These are phyloP conservation scores for Persicaria tinctoria DNA, from an alignment of 148 eudicot species.

Conservation along the genomic window DNA sequence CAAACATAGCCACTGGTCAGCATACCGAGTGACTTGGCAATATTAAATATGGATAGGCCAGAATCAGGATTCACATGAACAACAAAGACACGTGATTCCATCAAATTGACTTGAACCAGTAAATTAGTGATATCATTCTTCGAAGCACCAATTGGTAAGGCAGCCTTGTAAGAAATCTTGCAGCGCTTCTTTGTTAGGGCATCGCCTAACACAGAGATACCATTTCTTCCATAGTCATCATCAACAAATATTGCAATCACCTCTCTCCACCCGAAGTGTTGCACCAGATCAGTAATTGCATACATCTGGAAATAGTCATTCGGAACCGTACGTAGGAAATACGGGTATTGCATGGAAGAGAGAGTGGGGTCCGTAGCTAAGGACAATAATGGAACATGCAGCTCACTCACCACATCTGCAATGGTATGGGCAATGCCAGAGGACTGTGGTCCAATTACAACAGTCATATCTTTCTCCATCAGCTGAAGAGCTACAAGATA, in stretches of 20 bases:
- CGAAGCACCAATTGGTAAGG: slow-evolving; percentile 17
- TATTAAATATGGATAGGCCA: slow-evolving; percentile 16
- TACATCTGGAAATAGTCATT: slow-evolving; percentile 43
- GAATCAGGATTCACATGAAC: slow-evolving; percentile 36
- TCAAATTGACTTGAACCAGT: slow-evolving; percentile 19
- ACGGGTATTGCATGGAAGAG: slow-evolving; percentile 45
- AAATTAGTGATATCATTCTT: slow-evolving; percentile 16
- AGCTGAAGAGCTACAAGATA: slow-evolving; percentile 32
- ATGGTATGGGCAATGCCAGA: slow-evolving; percentile 44
- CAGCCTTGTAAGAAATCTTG: slow-evolving; percentile 30
- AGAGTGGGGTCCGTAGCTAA: slow-evolving; percentile 51
- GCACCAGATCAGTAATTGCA: slow-evolving; percentile 41
- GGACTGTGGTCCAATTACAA: slow-evolving; percentile 48
- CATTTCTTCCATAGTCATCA: slow-evolving; percentile 51
- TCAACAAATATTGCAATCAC: slow-evolving; percentile 40
- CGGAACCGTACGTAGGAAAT: slow-evolving; percentile 34
- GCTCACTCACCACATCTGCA: slow-evolving; percentile 28
- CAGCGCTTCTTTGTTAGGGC: slow-evolving; percentile 24
- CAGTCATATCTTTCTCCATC: slow-evolving; percentile 27
- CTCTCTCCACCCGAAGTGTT: slow-evolving; percentile 40
- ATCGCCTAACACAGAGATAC: slow-evolving; percentile 33
- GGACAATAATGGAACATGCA: slow-evolving; percentile 45
- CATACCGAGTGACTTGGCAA: slow-evolving; percentile 28
- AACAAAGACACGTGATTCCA: slow-evolving; percentile 35
- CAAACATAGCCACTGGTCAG: slow-evolving; percentile 28